Base-by-base conservation (phyloP, 208 protist genomes). In the Leishmania tarentolae region DNA sequence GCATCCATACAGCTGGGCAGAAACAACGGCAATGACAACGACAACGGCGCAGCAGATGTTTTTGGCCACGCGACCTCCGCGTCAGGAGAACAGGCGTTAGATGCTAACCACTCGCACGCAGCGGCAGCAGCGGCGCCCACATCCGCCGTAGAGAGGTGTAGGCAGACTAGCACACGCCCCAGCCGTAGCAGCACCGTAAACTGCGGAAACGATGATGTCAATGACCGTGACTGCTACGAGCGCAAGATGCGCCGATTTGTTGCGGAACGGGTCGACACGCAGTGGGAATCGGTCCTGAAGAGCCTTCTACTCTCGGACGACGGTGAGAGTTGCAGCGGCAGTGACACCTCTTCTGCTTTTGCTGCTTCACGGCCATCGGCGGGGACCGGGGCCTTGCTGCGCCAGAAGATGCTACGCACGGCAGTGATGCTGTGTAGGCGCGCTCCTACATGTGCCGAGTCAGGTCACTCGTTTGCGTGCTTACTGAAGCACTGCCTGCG, bases 401-500 rank as follows among this genome's bases (percentile, higher is more conserved):
- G 82, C 7, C 82, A 66, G 61, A 73, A 70, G 35, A 82, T 86
- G 6, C 47, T 86, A 13, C 82, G 82, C 74, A 86, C 82, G 2
- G 82, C 82, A 6, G 61, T 86, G 24, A n/a, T 82, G 42, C 66
- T 86, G 28, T 86, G 82, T 44, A 56, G 61, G 5, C 50, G 44
- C 15, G 82, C 82, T 2, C 82, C 82, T 1, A 75, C 65, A 19
- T 82, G 68, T n/a, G 37, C 77, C 0, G 78, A 80, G 53, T 77
- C 82, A 2, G 82, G 82, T 3, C 78, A 86, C 78, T 86, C 82
- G 15, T 82, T 86, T 21, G 82, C 70, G 46, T 86, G 78, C 42
- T 46, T 86, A 69, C 73, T 86, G 74, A 86, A 79, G 82, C 78
- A 82, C 66, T 52, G 56, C 42, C 70, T 86, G 82, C 78, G 82